Base-by-base conservation (phyloP, 2,329 filamentous ascomycete genomes). In the Xylaria sp. region DNA sequence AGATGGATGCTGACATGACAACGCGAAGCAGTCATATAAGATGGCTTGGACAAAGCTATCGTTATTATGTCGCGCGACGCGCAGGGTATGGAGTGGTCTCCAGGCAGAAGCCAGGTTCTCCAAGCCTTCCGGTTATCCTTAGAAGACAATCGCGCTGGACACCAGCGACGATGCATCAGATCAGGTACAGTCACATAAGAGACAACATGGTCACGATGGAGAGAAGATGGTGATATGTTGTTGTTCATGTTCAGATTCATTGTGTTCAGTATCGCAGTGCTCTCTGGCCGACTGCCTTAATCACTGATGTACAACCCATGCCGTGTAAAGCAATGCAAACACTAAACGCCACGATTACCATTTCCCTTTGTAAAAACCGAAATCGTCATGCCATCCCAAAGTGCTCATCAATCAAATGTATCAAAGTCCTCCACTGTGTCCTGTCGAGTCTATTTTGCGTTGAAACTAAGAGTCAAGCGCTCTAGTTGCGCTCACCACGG, bases 401-500 rank as follows among this genome's bases (percentile, higher is more conserved):
- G 58, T 66, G 71, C 75, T 74, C 73, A 73, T 77, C 71, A 80
- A 68, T 51, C 49, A 68, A 71, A 50, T 37, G 64, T 60, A 71
- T 75, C 74, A 57, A 33, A 47, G n/a, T n/a, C n/a, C n/a, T 58
- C 72, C 74, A 74, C 74, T 70, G 65, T 67, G 61, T 38, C 42
- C 38, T 57, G 61, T 64, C 49, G 54, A 69, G 56, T 35, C 25
- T 70, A 72, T 65, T 68, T 63, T 64, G 4, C 11, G 60, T 65
- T 67, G 63, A 64, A 60, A 25, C 62, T 64, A 60, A 28, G 55
- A 9, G 64, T 38, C 23, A 47, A 11, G 15, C 51, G 64, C 65
- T 80, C 87, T 88, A 94, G 85, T 92, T 93, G 80, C 92, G 90
- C 85, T 95, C 94, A 71, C 95, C 95, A 76, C 95, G 92, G 77